phyloP scores from a whole-genome alignment of 177 flowering plant genomes.

The Vitis hybrid region DNA sequence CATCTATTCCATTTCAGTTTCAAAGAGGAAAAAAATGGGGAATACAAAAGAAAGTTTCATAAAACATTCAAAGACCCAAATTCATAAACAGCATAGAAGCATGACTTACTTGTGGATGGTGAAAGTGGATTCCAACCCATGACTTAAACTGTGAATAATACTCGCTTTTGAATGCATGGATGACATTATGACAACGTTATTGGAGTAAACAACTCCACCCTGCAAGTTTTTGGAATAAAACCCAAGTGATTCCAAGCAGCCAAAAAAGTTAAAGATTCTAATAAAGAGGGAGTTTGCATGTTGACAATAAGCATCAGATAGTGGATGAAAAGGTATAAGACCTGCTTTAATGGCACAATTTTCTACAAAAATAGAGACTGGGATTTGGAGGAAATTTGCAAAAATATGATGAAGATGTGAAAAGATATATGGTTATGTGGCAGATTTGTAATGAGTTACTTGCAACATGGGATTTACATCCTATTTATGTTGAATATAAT shows the following conservation, averaged over 20 bases:
- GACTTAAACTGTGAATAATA: constrained; percentile 38
- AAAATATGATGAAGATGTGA: background rate
- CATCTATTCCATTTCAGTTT: background rate
- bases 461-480: background rate
- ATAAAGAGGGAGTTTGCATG: constrained; percentile 1
- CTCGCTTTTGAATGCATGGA: constrained; percentile 48
- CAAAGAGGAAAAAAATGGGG: background rate
- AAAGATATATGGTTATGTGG: background rate
- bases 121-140: constrained; percentile 69
- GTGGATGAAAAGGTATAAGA: background rate
- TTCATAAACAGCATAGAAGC: constrained; percentile 2
- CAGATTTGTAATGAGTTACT: background rate
- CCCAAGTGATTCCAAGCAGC: background rate
- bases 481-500: background rate
- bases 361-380: background rate
- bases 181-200: constrained; percentile 60
- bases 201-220: constrained; percentile 87
- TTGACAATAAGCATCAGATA: background rate
- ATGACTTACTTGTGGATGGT: constrained; percentile 52
- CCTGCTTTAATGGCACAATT: background rate
- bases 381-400: background rate
- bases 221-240: constrained; percentile 26
- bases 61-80: background rate
- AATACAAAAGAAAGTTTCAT: background rate
- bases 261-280: background rate